phyloP scores from a whole-genome alignment of 331 rosid genomes.

The Malus hybrid region DNA sequence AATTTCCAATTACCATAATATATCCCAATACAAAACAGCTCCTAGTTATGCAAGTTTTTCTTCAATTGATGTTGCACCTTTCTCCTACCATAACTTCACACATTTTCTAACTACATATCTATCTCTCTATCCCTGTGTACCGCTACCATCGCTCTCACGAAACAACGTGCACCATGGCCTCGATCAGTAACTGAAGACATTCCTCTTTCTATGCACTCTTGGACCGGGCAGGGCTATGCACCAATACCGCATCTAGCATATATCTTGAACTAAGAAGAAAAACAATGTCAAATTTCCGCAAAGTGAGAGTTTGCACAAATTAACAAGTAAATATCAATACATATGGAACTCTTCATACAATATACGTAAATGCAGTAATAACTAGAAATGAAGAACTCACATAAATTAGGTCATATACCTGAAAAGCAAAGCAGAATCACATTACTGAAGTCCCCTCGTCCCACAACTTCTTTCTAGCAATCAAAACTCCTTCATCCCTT shows the following conservation, averaged over 20 bases:
- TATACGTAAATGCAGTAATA: too few species aligned
- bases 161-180: neutral
- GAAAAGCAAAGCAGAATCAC: slow-evolving; percentile 17
- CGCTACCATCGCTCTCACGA: neutral
- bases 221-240: too few species aligned
- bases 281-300: neutral
- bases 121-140: neutral
- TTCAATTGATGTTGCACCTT: neutral
- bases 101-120: neutral
- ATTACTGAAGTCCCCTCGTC: neutral
- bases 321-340: neutral
- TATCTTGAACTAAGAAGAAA: neutral
- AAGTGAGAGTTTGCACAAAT: neutral
- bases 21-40: neutral
- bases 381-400: too few species aligned
- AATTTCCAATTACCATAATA: neutral
- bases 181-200: neutral
- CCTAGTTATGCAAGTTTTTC: neutral
- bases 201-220: neutral
- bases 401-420: slow-evolving; percentile 16
- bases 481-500: slow-evolving; percentile 46
- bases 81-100: neutral
- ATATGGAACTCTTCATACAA: too few species aligned
- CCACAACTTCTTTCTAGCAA: slow-evolving; percentile 53
- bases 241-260: neutral